Base-by-base conservation (phyloP, 495 filamentous ascomycete species). In the Gamarada debralockiae region DNA sequence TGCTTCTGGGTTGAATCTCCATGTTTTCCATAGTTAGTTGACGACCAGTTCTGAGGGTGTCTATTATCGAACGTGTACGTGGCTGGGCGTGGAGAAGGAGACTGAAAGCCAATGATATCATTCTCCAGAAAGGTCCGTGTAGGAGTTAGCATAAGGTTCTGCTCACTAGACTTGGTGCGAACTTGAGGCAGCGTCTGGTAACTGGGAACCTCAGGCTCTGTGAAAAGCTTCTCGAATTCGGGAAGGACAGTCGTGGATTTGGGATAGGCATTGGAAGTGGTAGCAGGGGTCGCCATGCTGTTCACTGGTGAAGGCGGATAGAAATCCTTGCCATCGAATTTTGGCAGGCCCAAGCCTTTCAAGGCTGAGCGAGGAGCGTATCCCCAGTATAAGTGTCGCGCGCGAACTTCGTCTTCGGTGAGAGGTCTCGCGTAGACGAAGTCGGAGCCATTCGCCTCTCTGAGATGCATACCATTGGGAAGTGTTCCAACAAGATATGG, bases 281-380 rank as follows among this genome's bases (percentile, higher is more conserved):
- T 8, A 14, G 21, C 41, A 9, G 40, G 20, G 15, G 23, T 34
- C 2, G 38, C 36, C 18, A 27, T 46, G 22, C 65, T 57, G 58
- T 75, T 78, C 45, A 62, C 55, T 0, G 76, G 74, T 1, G 77
- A 80, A 2, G 77, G 63, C 2, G 73, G 75, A 51, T 80, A 79
- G 59, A 81, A 81, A 51, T 80, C 69, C 60, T 76, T 77, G 1
- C 78, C 78, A 45, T 81, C 76, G 47, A 72, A 81, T 57, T 77
- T 80, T 27, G 78, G 78, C 15, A 81, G 57, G 10, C 27, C 27
- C 27, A 10, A 29, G 13, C 76, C 74, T n/a, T 57, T 60, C 33
- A 67, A 63, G 18, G 62, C 61, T n/a, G 62, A 58, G 43, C 59
- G 67, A 37, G 73, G 65, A 17, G 72, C 67, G 14, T 69, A 67